Evolutionary conservation across 129 eudicot species (phyloP).

Genomic region (Oenanthe sinensis): DNA sequence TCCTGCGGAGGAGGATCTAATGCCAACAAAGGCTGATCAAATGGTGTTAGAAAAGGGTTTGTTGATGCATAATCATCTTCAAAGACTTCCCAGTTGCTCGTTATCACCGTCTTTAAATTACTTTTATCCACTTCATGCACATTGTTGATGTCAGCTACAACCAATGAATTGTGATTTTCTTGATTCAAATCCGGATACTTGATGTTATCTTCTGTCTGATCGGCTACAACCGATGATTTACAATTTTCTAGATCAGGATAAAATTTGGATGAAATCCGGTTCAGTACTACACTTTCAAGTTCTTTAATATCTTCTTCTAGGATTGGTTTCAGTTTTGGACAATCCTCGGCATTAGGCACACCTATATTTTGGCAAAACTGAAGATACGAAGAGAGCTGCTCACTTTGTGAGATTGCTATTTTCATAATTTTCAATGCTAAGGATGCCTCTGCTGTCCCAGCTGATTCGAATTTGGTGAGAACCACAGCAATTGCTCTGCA

Average conservation of each 20-base stretch:
- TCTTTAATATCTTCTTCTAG: constrained; percentile 38
- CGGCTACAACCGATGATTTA: constrained; percentile 9
- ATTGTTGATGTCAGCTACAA: neutral
- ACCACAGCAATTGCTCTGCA: constrained; percentile 48
- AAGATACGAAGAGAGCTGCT: constrained; percentile 32
- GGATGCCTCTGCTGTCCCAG: constrained; percentile 35
- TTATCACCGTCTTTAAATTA: constrained; percentile 38
- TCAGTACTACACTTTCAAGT: constrained; percentile 36
- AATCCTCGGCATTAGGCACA: constrained; percentile 33
- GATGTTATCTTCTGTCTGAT: neutral
- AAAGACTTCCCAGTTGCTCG: constrained; percentile 62
- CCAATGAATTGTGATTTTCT: constrained; percentile 22
- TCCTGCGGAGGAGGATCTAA: constrained; percentile 13
- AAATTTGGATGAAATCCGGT: constrained; percentile 9
- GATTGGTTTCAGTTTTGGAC: constrained; percentile 37
- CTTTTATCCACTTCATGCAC: constrained; percentile 8
- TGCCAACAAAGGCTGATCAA: neutral
- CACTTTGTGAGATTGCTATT: constrained; percentile 48
- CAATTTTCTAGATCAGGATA: constrained; percentile 15
- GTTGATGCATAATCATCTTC: constrained; percentile 31
- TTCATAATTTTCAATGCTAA: constrained; percentile 35
- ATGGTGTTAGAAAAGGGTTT: constrained; percentile 1
- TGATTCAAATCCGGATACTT: neutral
- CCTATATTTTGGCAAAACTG: constrained; percentile 51
- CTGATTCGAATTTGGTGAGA: constrained; percentile 26